Evolutionary conservation across 768 basidiomycete species (phyloP), one percentile per base, ranked within the genome.

Genomic region (Serendipita vermifera): DNA sequence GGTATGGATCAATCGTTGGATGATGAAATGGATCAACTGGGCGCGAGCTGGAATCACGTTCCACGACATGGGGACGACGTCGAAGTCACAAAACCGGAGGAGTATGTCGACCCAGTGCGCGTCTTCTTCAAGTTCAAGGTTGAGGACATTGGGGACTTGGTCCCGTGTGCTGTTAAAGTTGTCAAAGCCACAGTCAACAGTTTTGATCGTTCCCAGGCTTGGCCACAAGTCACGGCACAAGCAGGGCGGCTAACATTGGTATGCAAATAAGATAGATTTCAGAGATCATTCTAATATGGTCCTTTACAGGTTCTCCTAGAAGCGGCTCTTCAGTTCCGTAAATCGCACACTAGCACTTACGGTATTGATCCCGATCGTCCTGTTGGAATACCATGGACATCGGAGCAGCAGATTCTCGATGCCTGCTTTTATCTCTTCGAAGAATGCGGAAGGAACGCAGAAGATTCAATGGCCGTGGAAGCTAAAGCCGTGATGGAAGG

Each of bases 251-350:
- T 51, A 7, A 29, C 46, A 20, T 67, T 87, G 60, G 91, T 90
- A 63, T 58, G 80, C 7, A 13, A 4, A 51, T n/a, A n/a, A n/a
- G n/a, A n/a, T n/a, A n/a, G n/a, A n/a, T n/a, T n/a, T n/a, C n/a
- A n/a, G 11, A 48, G 53, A 22, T 36, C 39, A 22, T 13, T 53
- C 55, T 54, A 27, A 33, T 39, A 1, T 38, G 29, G 38, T 56
- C 15, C 17, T 11, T 22, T 7, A 5, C 40, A 94, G 92, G 79
- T 77, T 32, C 77, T 86, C 11, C 73, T 87, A 36, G 76, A 76
- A 62, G 81, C 88, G 1, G 82, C 88, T 0, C 73, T 81, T 51
- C 79, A 83, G 32, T 89, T 87, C 66, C 79, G 92, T 36, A 75
- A 77, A 33, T 81, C 82, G 60, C 83, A 87, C 62, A 64, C 77